Evolutionary conservation across 2,329 filamentous ascomycete genomes (phyloP).

Genomic region (Botrytis elliptica): DNA sequence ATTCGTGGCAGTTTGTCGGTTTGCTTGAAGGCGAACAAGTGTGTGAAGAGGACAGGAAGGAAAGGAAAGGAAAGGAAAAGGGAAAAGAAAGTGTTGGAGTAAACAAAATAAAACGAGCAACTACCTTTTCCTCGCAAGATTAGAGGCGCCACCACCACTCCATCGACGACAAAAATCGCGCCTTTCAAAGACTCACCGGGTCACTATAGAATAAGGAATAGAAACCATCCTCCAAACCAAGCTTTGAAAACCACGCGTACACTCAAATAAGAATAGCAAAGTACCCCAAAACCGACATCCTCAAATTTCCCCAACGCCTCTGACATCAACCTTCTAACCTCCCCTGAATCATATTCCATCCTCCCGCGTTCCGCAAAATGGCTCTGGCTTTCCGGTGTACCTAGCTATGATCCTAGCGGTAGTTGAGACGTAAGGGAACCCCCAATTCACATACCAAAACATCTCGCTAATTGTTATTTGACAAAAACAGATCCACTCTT

Average conservation of each 20-base stretch:
- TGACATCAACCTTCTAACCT: background rate
- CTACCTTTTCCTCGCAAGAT: background rate
- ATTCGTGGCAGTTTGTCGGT: background rate
- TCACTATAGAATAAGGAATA: background rate
- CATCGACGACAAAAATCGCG: background rate
- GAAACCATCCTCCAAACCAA: background rate
- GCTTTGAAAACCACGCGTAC: background rate
- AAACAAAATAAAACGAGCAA: background rate
- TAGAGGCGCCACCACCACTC: background rate
- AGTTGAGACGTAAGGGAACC: conserved; percentile 9
- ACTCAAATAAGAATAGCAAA: background rate
- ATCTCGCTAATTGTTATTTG: background rate
- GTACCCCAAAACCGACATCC: background rate
- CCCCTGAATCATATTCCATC: background rate
- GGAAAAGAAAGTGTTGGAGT: background rate
- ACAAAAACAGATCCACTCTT: background rate
- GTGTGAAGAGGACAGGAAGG: background rate
- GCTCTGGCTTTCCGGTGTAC: background rate
- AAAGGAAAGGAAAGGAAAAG: background rate
- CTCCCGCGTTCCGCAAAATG: conserved; percentile 1
- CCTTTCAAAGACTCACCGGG: background rate
- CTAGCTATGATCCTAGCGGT: background rate
- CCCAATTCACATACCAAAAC: background rate
- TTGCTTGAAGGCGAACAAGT: background rate
- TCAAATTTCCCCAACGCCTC: background rate